These are phyloP conservation scores for Candida wancherniae DNA, from an alignment of 805 yeast genomes.

Conservation along the genomic window DNA sequence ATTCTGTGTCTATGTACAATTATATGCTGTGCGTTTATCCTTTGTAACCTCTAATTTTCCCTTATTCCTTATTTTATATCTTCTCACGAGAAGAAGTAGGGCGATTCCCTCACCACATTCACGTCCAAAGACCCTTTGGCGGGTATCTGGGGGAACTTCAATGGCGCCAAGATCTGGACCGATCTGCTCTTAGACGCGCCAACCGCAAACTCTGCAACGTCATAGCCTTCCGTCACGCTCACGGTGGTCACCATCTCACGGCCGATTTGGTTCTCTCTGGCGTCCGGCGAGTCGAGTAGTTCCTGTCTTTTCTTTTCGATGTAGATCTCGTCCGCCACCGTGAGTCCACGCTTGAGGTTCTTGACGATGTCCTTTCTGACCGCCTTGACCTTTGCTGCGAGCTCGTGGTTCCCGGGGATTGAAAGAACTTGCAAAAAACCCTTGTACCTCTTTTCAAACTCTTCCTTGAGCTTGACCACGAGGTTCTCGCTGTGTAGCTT, in stretches of 20 bases:
- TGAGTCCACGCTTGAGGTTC: conserved; percentile 50
- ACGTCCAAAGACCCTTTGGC: conserved; percentile 83
- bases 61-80: background rate
- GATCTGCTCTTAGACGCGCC: conserved; percentile 21
- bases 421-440: conserved; percentile 60
- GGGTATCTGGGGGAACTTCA: conserved; percentile 69
- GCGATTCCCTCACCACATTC: conserved; percentile 60
- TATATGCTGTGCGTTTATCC: too few species aligned
- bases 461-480: conserved; percentile 64
- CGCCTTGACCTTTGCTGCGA: conserved; percentile 46
- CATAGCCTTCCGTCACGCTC: conserved; percentile 43
- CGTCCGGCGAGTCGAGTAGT: conserved; percentile 49
- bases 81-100: conserved; percentile 63
- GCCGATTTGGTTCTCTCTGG: conserved; percentile 46
- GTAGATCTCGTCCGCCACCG: conserved; percentile 67
- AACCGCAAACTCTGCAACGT: conserved; percentile 22
- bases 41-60: too few species aligned
- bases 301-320: conserved; percentile 62
- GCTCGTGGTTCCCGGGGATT: conserved; percentile 48
- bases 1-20: too few species aligned
- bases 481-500: conserved; percentile 70
- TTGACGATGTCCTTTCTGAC: conserved; percentile 47
- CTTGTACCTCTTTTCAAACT: conserved; percentile 75
- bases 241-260: conserved; percentile 63
- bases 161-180: conserved; percentile 56